Conservation (phyloP, 768 basidiomycete genomes). For the Tubosaeta sp. region DNA sequence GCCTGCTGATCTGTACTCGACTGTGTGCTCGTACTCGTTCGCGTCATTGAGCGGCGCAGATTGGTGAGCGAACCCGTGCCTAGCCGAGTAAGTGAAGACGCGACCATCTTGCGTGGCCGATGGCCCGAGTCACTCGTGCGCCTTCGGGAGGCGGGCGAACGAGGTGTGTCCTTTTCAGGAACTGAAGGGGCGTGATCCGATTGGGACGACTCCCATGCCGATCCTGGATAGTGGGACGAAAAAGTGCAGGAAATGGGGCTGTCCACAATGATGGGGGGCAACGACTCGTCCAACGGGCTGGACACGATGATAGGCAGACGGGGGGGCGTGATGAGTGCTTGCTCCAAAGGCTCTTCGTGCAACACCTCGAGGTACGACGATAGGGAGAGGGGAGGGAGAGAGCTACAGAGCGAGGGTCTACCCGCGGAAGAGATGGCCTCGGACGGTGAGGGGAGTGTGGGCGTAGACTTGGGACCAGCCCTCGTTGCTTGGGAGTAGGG, state of each 20-base stretch:
- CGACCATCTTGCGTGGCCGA: conserved; percentile 5
- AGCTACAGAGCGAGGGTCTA: conserved; percentile 24
- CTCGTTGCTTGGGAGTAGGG: background rate
- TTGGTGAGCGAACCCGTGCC: conserved; percentile 39
- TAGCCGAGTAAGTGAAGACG: conserved; percentile 22
- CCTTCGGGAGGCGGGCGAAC: conserved; percentile 7
- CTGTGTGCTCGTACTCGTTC: conserved; percentile 17
- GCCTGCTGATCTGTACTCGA: conserved; percentile 24
- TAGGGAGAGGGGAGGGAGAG: conserved; percentile 20
- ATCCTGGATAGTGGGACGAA: conserved; percentile 18
- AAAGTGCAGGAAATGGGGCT: conserved; percentile 25
- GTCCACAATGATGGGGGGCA: conserved; percentile 11
- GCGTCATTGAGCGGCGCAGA: conserved; percentile 41
- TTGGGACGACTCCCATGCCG: conserved; percentile 13
- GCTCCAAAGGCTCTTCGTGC: conserved; percentile 27
- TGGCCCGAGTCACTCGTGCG: conserved; percentile 18
- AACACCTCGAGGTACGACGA: conserved; percentile 26
- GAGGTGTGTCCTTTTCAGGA: conserved; percentile 13
- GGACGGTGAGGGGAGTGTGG: background rate
- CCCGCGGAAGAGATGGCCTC: background rate
- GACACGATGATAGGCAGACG: conserved; percentile 20
- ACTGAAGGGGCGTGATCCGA: conserved; percentile 1
- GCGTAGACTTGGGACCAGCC: background rate
- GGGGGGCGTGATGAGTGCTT: conserved; percentile 13
- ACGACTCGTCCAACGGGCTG: conserved; percentile 3